Evolutionary conservation across 1,139 yeast species (phyloP), one percentile per base, ranked within the genome.

Genomic region (Hansenula anomala): DNA sequence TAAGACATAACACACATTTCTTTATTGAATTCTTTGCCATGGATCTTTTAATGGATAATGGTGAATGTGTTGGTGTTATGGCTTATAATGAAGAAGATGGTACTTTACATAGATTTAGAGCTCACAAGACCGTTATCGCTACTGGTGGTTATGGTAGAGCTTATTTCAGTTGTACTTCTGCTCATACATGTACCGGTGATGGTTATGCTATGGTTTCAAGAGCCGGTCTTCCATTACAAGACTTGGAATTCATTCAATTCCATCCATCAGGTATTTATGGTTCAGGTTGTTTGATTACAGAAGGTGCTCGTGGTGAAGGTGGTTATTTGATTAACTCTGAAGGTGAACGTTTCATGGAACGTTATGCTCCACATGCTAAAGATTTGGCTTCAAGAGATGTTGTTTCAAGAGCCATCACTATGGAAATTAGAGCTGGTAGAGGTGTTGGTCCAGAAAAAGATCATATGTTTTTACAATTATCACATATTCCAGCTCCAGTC

Each of bases 301-400:
- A 92, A 70, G 98, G 98, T 70, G 95, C 97, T 52, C 86, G 98
- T 75, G 98, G 98, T 77, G 98, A 92, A 74, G 98, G 98, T 78
- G 98, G 98, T 51, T 90, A 79, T 78, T 73, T 92, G 62, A 76
- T 92, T 51, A 92, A 92, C 76, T 80, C 90, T 55, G 96, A 92
- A 69, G 98, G 98, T 75, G 98, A 92, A 74, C 84, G 98, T 69
- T 92, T 92, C 67, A 92, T 92, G 98, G 98, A 92, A 74, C 84
- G 98, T 69, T 92, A 92, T 62, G 98, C 98, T 43, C 98, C 98
- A 54, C 85, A 92, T 42, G 98, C 98, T 54, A 92, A 90, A 74
- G 98, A 92, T 70, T 76, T 92, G 66, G 98, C 98, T 44, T 89
- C 95, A 49, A 84, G 98, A 74, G 98, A 92, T 65, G 98, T 92